Base-by-base conservation (phyloP, 2,329 filamentous ascomycete genomes). In the Colletotrichum agaves region DNA sequence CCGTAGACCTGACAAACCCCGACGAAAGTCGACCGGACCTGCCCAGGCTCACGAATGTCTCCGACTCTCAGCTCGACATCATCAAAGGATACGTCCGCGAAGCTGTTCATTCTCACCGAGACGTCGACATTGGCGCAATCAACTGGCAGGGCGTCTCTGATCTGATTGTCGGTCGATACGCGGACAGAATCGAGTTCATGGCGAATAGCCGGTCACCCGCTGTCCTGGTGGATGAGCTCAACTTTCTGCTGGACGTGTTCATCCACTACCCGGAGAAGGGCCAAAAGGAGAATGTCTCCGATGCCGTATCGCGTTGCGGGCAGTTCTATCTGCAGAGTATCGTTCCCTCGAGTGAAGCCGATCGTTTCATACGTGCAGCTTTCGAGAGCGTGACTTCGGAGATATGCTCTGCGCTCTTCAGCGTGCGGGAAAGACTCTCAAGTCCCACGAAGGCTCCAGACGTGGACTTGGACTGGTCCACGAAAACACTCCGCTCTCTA, bases 121-220 rank as follows among this genome's bases (percentile, higher is more conserved):
- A 37, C n/a, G 70, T 17, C 3, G 46, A 27, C 33, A 63, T 17
- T 11, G n/a, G 31, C 13, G 12, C 70, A 67, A 68, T 83, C 23
- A 78, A 90, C 72, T 92, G 90, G 90, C 90, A 91, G 73, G 83
- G 79, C 0, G 79, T 89, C 2, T 81, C 84, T 0, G 90, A 92
- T 71, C 82, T 89, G 81, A 78, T 92, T 5, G 81, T 91, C 1
- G 75, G 79, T 11, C 83, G 89, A 8, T 92, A 90, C 72, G 82
- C 84, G 5, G 76, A 83, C 39, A 79, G 85, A 17, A 77, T 92
- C n/a, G 67, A 67, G 17, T 71, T 77, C 27, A 75, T 83, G 61
- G 73, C 72, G 41, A 63, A 39, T 71, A 74, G 1, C 57, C 73
- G 1, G 60, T 73, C 4, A n/a, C 70, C 0, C 62, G 27, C n/a